Evolutionary conservation across 345 rosid species (phyloP), one percentile per base, ranked within the genome.

Genomic region (Passiflora organensis): DNA sequence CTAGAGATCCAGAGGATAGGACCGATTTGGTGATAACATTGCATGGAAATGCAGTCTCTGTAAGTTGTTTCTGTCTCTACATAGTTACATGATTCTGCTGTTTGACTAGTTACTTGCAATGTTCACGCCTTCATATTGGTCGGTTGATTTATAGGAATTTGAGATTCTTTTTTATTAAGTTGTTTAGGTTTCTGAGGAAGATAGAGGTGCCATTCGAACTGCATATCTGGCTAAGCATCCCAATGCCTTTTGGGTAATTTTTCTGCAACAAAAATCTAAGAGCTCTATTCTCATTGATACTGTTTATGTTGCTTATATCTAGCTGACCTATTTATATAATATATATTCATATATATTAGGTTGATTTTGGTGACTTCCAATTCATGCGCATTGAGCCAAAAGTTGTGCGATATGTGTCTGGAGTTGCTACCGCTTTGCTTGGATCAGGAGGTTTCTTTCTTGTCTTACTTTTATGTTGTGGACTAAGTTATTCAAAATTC

Each of bases 281-380:
- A n/a, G n/a, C n/a, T n/a, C 19, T 51, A 41, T 36, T 59, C 17
- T 39, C 57, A 37, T 41, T 39, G 34, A 56, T 58, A 23, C 22
- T 18, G 12, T 14, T 10, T 14, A n/a, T n/a, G 19, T 46, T 63
- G 19, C 21, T 39, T 6, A 6, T 48, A 32, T 21, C 19, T 15
- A 62, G 34, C 2, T 24, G 19, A 23, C 17, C 11, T 63, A 59
- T 69, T 39, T 70, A 60, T 41, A 36, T 55, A 44, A 36, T 23
- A 22, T 58, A 23, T 54, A 37, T 56, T 56, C n/a, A n/a, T n/a
- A n/a, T n/a, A n/a, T n/a, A 56, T 53, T 76, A 91, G 98, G 96
- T 91, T 72, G 98, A 91, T 74, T 91, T 91, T 28, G 95, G 95
- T 47, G 99, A 91, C 80, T 91, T 88, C 72, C 86, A 83, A 64